phyloP scores from a whole-genome alignment of 805 yeast species.

The Metschnikowia lachancei region DNA sequence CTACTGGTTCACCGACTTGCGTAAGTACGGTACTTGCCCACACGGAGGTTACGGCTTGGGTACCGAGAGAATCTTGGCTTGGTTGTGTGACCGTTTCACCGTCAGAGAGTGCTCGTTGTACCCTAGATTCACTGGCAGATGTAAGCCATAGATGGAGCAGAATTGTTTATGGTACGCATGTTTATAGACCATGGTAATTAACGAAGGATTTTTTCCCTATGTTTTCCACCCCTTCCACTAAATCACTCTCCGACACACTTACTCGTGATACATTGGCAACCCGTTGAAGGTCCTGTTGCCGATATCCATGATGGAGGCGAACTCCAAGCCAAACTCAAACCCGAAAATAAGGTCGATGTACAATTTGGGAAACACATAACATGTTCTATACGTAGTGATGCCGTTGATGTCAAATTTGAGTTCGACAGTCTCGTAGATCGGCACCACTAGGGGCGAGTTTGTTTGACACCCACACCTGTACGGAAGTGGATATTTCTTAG shows the following conservation, averaged over 20 bases:
- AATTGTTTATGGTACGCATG: neutral
- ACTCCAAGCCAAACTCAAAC: neutral
- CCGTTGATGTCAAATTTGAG: neutral
- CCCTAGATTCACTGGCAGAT: constrained; percentile 97
- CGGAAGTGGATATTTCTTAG: constrained; percentile 1
- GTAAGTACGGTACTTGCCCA: constrained; percentile 96
- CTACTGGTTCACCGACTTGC: constrained; percentile 95
- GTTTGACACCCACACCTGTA: neutral
- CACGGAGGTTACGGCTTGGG: constrained; percentile 99
- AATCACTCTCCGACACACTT: neutral
- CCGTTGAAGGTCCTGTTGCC: neutral
- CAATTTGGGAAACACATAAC: neutral
- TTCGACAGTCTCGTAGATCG: neutral
- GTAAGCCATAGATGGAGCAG: constrained; percentile 94
- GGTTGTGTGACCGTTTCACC: constrained; percentile 97
- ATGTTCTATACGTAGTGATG: neutral
- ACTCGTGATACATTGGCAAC: constrained; percentile 1
- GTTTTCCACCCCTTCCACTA: too few relatives aligned
- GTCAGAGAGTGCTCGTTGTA: constrained; percentile 97
- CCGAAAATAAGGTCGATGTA: neutral
- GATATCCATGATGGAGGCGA: neutral
- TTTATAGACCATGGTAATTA: constrained; percentile 3
- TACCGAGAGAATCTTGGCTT: constrained; percentile 95
- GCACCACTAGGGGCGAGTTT: neutral
- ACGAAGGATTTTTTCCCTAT: neutral